These are phyloP conservation scores for Epichloe bromicola DNA, from an alignment of 2,329 filamentous ascomycete species.

Conservation along the genomic window DNA sequence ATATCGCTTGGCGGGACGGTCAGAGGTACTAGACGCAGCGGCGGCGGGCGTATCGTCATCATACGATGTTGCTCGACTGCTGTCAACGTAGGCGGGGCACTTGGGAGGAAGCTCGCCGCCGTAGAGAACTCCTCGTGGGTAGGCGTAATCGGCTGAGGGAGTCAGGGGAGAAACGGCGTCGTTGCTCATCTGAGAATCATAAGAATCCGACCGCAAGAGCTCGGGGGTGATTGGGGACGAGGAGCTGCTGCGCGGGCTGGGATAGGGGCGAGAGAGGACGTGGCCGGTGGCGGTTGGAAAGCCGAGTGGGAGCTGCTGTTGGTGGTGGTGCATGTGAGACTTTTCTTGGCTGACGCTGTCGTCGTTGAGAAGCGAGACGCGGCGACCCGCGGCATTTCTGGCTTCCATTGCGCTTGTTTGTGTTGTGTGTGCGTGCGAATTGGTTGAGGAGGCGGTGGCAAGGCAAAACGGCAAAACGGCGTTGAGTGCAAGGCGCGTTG, in stretches of 20 bases:
- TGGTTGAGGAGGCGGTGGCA: background rate
- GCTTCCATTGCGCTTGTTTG: slow-evolving; percentile 33
- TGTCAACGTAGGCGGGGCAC: slow-evolving; percentile 28
- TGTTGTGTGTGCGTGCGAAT: background rate
- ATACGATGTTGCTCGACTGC: slow-evolving; percentile 35
- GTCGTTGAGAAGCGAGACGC: slow-evolving; percentile 48
- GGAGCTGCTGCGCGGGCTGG: slow-evolving; percentile 26
- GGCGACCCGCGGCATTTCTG: slow-evolving; percentile 41
- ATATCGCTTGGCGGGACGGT: slow-evolving; percentile 51
- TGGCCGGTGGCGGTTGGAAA: slow-evolving; percentile 23
- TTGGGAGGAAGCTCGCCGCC: slow-evolving; percentile 23
- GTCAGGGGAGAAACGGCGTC: slow-evolving; percentile 44
- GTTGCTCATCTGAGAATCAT: slow-evolving; percentile 44
- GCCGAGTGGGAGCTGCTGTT: slow-evolving; percentile 12
- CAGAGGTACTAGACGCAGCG: slow-evolving; percentile 22
- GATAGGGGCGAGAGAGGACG: slow-evolving; percentile 19
- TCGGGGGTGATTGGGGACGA: slow-evolving; percentile 41
- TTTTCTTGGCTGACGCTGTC: slow-evolving; percentile 18
- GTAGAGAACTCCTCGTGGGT: slow-evolving; percentile 27
- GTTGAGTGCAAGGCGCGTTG: background rate
- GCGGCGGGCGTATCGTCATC: slow-evolving; percentile 32
- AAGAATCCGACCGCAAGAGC: slow-evolving; percentile 47
- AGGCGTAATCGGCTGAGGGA: slow-evolving; percentile 32
- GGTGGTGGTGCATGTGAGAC: slow-evolving; percentile 10
- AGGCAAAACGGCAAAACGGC: background rate